Base-by-base conservation (phyloP, 1,139 yeast genomes). In the Diutina catenulata region DNA sequence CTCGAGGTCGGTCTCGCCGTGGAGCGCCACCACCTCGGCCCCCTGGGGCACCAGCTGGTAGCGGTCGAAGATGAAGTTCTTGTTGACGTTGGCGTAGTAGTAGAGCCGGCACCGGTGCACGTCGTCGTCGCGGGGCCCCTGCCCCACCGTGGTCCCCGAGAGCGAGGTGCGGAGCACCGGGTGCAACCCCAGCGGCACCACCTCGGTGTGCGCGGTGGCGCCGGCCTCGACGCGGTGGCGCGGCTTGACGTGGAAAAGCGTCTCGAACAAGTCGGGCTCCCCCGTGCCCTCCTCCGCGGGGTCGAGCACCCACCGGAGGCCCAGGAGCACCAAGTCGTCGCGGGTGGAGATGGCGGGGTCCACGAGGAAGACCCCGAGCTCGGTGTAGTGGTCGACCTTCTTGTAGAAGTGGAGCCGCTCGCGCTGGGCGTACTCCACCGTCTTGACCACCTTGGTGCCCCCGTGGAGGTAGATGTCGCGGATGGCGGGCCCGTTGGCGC, bases 251-350 rank as follows among this genome's bases (percentile, higher is more conserved):
- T 31, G 35, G 18, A 31, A 31, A 2, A 31, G 8, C 7, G 35
- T 31, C 13, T 31, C 35, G 22, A 19, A 21, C 18, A 31, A 31
- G 21, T 31, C 35, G 7, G 5, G 24, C 7, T 16, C 21, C 15
- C 11, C 23, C n/a, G n/a, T n/a, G 24, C 27, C 46, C 7, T 42
- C 41, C n/a, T 28, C 26, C 1, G 42, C 46, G 2, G 41, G 47
- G 37, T 50, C 51, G 23, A 62, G 50, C 3, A 58, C 46, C 3
- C 56, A 58, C 39, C 70, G 45, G 14, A 62, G 43, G 0, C 70
- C 70, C 29, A 61, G 49, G 29, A 64, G 52, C 4, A 60, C 59
- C 18, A 60, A 29, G 44, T 64, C 70, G 38, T 63, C 66, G 1
- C 42, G 37, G 2, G 53, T 40, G n/a, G 58, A 47, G 21, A 59